Conservation (phyloP, 768 basidiomycete species). For the Mycena crocata region DNA sequence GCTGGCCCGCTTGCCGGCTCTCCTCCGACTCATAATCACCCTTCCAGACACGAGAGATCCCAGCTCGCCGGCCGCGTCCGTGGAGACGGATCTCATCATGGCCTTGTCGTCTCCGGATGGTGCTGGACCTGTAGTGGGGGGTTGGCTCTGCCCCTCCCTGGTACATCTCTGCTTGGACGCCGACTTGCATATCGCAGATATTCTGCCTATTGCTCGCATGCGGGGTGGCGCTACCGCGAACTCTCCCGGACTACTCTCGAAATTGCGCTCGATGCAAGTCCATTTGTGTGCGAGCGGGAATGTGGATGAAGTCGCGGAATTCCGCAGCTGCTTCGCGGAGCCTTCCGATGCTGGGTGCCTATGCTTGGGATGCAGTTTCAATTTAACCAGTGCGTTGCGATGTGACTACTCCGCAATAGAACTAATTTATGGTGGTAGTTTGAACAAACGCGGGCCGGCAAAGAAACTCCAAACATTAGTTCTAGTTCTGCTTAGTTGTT, state of each 20-base stretch:
- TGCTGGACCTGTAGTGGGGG: conserved; percentile 23
- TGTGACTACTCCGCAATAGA: too few species aligned
- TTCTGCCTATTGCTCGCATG: conserved; percentile 38
- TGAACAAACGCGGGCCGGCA: too few species aligned
- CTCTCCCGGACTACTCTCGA: conserved; percentile 12
- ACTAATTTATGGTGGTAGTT: background rate
- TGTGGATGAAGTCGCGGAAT: conserved; percentile 31
- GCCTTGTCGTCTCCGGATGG: conserved; percentile 40
- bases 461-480: too few species aligned
- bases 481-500: too few species aligned
- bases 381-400: background rate
- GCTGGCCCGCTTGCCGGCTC: conserved; percentile 42
- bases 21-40: conserved; percentile 41
- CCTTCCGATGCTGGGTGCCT: conserved; percentile 18
- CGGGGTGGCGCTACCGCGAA: conserved; percentile 20
- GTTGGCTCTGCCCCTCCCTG: conserved; percentile 45
- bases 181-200: conserved; percentile 28
- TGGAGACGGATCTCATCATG: conserved; percentile 32
- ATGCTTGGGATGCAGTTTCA: conserved; percentile 26
- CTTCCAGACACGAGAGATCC: conserved; percentile 29
- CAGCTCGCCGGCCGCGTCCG: conserved; percentile 2
- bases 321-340: conserved; percentile 23
- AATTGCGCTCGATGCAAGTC: conserved; percentile 38
- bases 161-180: conserved; percentile 37
- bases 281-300: conserved; percentile 39